Evolutionary conservation across 1,284 basidiomycete genomes (phyloP), one percentile per base, ranked within the genome.

Genomic region (Rugosomyces carneus): DNA sequence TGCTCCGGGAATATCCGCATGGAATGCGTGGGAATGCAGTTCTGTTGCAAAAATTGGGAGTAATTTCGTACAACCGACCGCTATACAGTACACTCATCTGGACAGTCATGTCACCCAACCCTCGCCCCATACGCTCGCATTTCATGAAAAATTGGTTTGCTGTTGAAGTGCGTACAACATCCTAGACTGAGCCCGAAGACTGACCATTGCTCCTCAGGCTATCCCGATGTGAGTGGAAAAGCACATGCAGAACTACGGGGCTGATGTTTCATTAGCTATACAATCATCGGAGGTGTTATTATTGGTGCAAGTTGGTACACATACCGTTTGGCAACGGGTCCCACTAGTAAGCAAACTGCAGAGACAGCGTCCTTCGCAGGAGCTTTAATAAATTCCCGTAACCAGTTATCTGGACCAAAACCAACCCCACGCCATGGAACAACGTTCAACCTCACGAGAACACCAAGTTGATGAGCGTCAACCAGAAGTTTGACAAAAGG

Each of bases 361-460:
- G 18, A 21, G 3, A 29, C 9, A 29, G 8, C 27, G 24, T 37
- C 40, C 20, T 47, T 21, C 31, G 9, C 39, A 49, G 15, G 49
- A n/a, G 23, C 35, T 11, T 29, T 35, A 21, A 42, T 29, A 38
- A 38, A 38, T 49, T 15, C 38, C 48, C 31, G 15, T 16, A 3
- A 15, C n/a, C n/a, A 89, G 87, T 90, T 51, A 68, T 89, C 58
- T 90, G 88, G 87, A 81, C 84, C 37, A 86, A 80, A 69, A 69
- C 57, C 60, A 90, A 90, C 72, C 85, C 86, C 9, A 80, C 81
- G 9, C 87, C 88, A 15, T 90, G 85, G 84, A 84, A 86, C 62
- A 72, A 76, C 50, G 73, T 90, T 61, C 75, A 85, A 61, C 80
- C 76, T 32, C 73, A 82, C 54, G 78, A 89, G 65, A 75, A 75